Evolutionary conservation across 2,329 filamentous ascomycete genomes (phyloP).

Genomic region (Aspergillus sp.): DNA sequence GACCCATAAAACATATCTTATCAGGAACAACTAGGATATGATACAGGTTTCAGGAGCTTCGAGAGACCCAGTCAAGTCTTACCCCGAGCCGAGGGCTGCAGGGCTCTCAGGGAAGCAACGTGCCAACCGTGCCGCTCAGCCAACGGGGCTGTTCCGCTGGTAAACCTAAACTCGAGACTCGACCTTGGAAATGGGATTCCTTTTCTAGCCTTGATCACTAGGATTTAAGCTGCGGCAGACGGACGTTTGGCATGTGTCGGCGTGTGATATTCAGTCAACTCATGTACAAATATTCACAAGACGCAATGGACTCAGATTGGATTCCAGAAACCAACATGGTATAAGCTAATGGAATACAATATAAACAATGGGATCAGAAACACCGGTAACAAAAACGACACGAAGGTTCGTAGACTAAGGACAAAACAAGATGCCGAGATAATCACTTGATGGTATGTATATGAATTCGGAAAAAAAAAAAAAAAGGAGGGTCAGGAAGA

Average conservation of each 20-base stretch:
- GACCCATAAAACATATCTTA: neutral
- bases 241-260: neutral
- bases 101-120: neutral
- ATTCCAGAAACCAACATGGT: neutral
- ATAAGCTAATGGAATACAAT: neutral
- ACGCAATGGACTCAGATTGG: neutral
- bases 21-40: neutral
- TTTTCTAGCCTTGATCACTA: neutral
- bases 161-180: too few relatives aligned
- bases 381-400: neutral
- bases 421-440: neutral
- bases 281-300: neutral
- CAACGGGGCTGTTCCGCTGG: too few relatives aligned
- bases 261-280: neutral
- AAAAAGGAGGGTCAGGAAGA: too few relatives aligned
- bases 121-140: too few relatives aligned
- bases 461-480: neutral
- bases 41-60: neutral
- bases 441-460: constrained; percentile 1
- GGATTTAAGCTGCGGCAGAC: too few relatives aligned
- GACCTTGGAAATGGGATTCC: neutral
- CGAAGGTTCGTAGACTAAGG: neutral
- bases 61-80: neutral
- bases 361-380: neutral
- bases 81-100: neutral